Percentiles rank a stretch among this genome's conserved stretches.
phyloP scores from a whole-genome alignment of 2,329 filamentous ascomycete genomes.

The Epichloe festucae region DNA sequence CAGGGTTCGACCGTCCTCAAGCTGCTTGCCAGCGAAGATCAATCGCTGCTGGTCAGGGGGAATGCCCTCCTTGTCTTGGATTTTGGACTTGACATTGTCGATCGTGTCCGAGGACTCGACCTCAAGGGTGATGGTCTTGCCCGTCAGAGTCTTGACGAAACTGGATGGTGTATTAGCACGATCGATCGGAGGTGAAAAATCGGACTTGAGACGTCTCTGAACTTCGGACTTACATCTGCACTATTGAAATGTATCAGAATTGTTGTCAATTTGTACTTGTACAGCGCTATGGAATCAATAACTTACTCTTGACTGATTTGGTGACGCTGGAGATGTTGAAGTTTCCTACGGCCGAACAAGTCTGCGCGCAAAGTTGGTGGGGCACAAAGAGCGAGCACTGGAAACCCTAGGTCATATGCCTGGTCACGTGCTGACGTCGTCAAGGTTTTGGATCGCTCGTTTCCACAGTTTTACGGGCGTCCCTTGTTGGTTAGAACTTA shows the following conservation, averaged over 20 bases:
- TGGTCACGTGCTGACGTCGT: conserved; percentile 15
- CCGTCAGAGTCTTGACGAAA: conserved; percentile 99
- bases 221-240: conserved; percentile 69
- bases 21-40: conserved; percentile 98
- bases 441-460: no score
- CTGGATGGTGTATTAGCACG: conserved; percentile 34
- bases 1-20: conserved; percentile 94
- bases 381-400: conserved; percentile 19
- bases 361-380: conserved; percentile 32
- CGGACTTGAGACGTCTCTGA: conserved; percentile 6
- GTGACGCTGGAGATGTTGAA: conserved; percentile 32
- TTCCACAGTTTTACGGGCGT: no score
- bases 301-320: conserved; percentile 48
- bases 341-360: conserved; percentile 19
- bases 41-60: conserved; percentile 92
- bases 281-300: not conserved
- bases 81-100: conserved; percentile 99
- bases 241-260: conserved; percentile 43
- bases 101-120: conserved; percentile 98
- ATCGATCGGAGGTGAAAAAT: conserved; percentile 2
- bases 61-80: conserved; percentile 99
- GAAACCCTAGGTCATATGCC: conserved; percentile 24
- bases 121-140: conserved; percentile 99
- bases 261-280: not conserved
- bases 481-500: no score